Evolutionary conservation across 768 basidiomycete genomes (phyloP).

Genomic region (Lactarius trivialis): DNA sequence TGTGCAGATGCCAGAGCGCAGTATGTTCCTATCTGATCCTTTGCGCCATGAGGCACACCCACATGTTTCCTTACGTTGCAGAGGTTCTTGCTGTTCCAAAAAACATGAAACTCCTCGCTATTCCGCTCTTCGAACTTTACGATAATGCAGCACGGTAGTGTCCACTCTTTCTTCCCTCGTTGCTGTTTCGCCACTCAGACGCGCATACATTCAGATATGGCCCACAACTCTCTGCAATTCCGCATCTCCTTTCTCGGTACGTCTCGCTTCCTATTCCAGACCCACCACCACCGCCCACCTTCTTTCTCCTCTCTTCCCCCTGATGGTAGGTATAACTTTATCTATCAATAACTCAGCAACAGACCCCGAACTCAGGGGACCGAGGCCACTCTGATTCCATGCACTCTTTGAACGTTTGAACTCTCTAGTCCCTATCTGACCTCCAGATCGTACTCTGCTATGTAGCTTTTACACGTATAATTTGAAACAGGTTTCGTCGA

Average conservation of each 20-base stretch:
- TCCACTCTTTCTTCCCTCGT: background rate
- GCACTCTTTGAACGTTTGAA: background rate
- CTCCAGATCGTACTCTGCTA: background rate
- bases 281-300: slow-evolving; percentile 5
- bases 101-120: slow-evolving; percentile 98
- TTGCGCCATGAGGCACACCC: background rate
- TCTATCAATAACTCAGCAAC: slow-evolving; percentile 19
- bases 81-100: slow-evolving; percentile 95
- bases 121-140: slow-evolving; percentile 94
- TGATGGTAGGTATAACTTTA: slow-evolving; percentile 33
- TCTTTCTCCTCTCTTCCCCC: background rate
- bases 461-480: slow-evolving; percentile 10
- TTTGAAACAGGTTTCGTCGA: slow-evolving; percentile 2
- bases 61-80: slow-evolving; percentile 28
- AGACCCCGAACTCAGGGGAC: background rate
- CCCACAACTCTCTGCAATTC: slow-evolving; percentile 90
- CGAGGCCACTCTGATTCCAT: background rate
- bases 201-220: slow-evolving; percentile 52
- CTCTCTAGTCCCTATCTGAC: background rate
- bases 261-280: slow-evolving; percentile 20
- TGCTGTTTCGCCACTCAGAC: background rate
- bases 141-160: slow-evolving; percentile 87
- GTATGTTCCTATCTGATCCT: slow-evolving; percentile 41
- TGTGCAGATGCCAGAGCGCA: slow-evolving; percentile 91
- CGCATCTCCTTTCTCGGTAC: slow-evolving; percentile 81